Percentiles rank a stretch among this genome's conserved stretches.
Conservation (phyloP, 2,329 filamentous ascomycete species). For the Metarhizium robertsii region DNA sequence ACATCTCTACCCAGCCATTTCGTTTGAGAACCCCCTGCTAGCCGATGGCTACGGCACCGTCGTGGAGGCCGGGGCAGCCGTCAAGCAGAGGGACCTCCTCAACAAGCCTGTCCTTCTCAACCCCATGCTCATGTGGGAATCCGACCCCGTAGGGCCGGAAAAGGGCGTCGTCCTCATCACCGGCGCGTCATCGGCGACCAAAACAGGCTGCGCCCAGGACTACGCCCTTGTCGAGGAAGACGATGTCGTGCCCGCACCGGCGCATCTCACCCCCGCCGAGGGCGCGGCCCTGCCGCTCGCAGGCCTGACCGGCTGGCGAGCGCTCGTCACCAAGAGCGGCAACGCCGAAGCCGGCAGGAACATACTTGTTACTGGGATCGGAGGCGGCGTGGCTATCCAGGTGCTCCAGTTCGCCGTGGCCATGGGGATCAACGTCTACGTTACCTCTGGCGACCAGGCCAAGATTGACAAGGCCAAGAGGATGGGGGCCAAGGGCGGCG, state of each 20-base stretch:
- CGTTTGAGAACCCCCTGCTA: constrained; percentile 69
- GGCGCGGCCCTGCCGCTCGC: constrained; percentile 78
- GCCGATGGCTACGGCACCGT: constrained; percentile 77
- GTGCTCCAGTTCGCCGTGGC: constrained; percentile 71
- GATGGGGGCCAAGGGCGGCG: constrained; percentile 71
- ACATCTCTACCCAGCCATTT: constrained; percentile 78
- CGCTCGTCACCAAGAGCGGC: constrained; percentile 67
- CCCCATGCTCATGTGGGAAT: constrained; percentile 69
- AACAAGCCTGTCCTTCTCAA: constrained; percentile 68
- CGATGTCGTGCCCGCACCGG: constrained; percentile 69
- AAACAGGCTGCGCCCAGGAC: constrained; percentile 64
- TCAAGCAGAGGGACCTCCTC: constrained; percentile 29
- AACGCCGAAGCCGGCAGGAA: constrained; percentile 58
- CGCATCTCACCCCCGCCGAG: constrained; percentile 62
- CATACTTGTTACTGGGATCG: constrained; percentile 81
- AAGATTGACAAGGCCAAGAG: constrained; percentile 65
- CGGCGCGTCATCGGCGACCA: constrained; percentile 55
- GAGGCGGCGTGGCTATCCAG: constrained; percentile 81
- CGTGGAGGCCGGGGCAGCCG: constrained; percentile 47
- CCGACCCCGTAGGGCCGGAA: constrained; percentile 65
- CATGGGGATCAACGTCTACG: constrained; percentile 65
- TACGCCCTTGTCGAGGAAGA: constrained; percentile 57
- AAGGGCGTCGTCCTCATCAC: constrained; percentile 48
- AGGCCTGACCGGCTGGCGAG: constrained; percentile 81
- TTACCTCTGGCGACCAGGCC: constrained; percentile 62